These are phyloP conservation scores for Pseudofabraea citricarpa DNA, from an alignment of 2,329 filamentous ascomycete species.

Conservation along the genomic window DNA sequence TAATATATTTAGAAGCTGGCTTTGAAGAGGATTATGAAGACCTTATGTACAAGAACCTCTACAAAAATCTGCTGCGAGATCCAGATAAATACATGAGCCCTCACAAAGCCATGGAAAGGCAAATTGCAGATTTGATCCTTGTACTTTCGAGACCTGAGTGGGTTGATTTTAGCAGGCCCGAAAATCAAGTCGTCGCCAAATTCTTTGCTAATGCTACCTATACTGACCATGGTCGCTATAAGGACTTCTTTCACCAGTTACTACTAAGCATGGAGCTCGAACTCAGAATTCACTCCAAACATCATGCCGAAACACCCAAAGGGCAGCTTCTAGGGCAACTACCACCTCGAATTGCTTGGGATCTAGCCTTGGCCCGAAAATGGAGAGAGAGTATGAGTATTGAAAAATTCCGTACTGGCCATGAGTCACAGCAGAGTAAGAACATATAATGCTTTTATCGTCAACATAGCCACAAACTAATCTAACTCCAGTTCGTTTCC, in stretches of 20 bases:
- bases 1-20: conserved; percentile 52
- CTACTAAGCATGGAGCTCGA: conserved; percentile 69
- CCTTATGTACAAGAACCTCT: conserved; percentile 59
- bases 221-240: conserved; percentile 47
- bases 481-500: conserved; percentile 46
- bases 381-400: conserved; percentile 69
- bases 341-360: conserved; percentile 68
- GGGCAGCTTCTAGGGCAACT: conserved; percentile 60
- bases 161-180: conserved; percentile 67
- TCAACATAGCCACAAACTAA: background rate
- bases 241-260: conserved; percentile 72
- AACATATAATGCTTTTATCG: conserved; percentile 2
- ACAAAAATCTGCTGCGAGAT: conserved; percentile 62
- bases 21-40: conserved; percentile 52
- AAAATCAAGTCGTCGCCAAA: conserved; percentile 69
- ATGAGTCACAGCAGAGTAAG: conserved; percentile 45
- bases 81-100: conserved; percentile 57
- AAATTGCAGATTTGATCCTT: conserved; percentile 68
- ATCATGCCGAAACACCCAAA: conserved; percentile 59
- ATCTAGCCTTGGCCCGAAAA: conserved; percentile 65
- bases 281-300: conserved; percentile 59
- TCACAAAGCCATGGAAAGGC: conserved; percentile 61
- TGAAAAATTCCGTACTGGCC: conserved; percentile 49
- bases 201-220: conserved; percentile 62
- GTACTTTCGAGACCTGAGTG: conserved; percentile 65